Conservation (phyloP, 192 early-diverging fungal species). For the Backusella macrospora region DNA sequence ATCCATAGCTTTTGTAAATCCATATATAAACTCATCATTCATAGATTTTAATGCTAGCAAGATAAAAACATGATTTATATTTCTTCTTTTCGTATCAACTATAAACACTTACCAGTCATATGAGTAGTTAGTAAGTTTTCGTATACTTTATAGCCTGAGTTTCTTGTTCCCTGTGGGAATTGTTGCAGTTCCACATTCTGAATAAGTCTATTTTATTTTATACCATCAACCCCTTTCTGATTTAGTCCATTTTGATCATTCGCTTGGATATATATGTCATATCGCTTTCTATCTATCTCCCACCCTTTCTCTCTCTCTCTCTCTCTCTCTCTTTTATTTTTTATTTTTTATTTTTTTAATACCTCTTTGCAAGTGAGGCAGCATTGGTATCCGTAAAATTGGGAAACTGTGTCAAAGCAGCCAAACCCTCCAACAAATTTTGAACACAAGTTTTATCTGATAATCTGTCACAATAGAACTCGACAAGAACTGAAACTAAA, state of each 20-base stretch:
- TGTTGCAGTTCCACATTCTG: conserved; percentile 88
- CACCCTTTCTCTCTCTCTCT: conserved; percentile 8
- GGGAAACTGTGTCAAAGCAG: conserved; percentile 62
- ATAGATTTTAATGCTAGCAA: conserved; percentile 62
- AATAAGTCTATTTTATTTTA: conserved; percentile 62
- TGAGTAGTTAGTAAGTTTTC: conserved; percentile 67
- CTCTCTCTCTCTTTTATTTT: background rate
- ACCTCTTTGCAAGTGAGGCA: conserved; percentile 53
- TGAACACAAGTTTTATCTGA: conserved; percentile 75
- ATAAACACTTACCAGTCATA: conserved; percentile 49
- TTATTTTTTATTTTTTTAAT: no score
- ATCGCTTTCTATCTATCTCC: background rate
- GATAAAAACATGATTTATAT: conserved; percentile 27
- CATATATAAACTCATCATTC: conserved; percentile 74
- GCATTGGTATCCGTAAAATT: conserved; percentile 61
- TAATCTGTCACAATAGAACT: conserved; percentile 77
- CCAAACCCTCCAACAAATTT: conserved; percentile 61
- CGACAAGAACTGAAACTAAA: conserved; percentile 62
- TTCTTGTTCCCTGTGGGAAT: conserved; percentile 84
- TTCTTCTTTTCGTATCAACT: conserved; percentile 6
- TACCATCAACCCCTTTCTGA: background rate
- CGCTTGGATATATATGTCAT: no score
- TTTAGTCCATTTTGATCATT: background rate
- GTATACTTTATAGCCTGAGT: conserved; percentile 73
- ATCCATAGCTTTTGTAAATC: conserved; percentile 88